Evolutionary conservation across 805 yeast species (phyloP).

Genomic region (Allodekkera sacchari): DNA sequence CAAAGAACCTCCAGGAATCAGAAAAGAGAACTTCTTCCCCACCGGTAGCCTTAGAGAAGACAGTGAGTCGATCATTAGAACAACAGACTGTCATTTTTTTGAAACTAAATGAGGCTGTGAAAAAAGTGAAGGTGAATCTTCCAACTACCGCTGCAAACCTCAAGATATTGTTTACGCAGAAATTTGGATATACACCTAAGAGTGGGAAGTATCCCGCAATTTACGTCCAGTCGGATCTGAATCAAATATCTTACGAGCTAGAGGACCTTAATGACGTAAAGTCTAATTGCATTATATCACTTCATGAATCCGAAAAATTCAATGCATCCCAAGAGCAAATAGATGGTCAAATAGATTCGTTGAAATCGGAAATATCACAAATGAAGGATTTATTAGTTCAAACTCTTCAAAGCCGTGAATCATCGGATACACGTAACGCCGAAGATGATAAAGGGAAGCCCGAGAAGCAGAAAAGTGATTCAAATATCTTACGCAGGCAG

Average conservation of each 20-base stretch:
- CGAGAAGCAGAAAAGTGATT: constrained; percentile 7
- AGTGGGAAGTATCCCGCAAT: constrained; percentile 61
- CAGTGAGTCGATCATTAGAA: not conserved
- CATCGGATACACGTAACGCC: too few relatives aligned
- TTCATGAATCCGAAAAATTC: constrained; percentile 37
- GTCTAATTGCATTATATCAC: constrained; percentile 50
- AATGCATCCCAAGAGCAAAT: constrained; percentile 17
- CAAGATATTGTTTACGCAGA: constrained; percentile 73
- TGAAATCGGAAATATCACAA: constrained; percentile 20
- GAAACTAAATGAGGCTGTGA: constrained; percentile 43
- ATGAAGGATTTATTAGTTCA: constrained; percentile 18
- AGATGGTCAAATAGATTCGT: constrained; percentile 18
- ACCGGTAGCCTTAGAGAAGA: not conserved
- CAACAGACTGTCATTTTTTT: constrained; percentile 42
- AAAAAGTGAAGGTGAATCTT: constrained; percentile 37
- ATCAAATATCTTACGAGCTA: constrained; percentile 65
- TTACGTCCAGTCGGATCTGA: constrained; percentile 54
- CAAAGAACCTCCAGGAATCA: constrained; percentile 17
- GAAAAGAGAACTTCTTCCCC: constrained; percentile 8
- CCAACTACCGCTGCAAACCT: constrained; percentile 46
- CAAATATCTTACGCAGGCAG: constrained; percentile 17
- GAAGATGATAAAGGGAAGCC: constrained; percentile 7
- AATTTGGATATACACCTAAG: constrained; percentile 70
- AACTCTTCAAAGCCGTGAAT: constrained; percentile 14
- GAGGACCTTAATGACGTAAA: constrained; percentile 65